Conservation (phyloP, 2,329 filamentous ascomycete species). For the Lasiodiplodia citricola region DNA sequence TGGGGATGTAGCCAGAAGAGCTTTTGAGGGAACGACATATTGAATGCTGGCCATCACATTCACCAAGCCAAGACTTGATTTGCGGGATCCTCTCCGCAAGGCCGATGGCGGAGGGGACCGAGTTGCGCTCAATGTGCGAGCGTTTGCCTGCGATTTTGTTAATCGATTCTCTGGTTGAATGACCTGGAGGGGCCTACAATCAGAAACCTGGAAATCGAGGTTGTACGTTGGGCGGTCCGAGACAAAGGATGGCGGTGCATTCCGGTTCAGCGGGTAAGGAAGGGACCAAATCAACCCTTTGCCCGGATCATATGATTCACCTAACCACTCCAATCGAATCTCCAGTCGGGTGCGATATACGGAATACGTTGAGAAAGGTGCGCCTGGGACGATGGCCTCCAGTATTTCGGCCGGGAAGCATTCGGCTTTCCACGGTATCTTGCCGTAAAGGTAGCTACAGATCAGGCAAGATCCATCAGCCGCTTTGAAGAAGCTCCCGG, state of each 20-base stretch:
- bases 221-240: neutral
- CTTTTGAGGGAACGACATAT: neutral
- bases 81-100: slow-evolving; percentile 2
- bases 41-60: neutral
- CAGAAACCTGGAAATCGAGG: neutral
- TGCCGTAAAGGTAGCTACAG: neutral
- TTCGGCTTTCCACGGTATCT: slow-evolving; percentile 1
- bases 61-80: neutral
- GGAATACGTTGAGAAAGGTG: neutral
- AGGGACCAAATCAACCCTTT: neutral
- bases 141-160: neutral
- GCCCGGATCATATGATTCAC: neutral
- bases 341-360: neutral
- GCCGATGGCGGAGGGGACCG: neutral
- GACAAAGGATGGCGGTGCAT: neutral
- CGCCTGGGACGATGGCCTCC: neutral
- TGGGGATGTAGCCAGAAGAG: neutral
- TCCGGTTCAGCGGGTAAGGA: neutral
- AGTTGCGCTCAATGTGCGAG: neutral
- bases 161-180: neutral
- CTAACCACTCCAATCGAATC: neutral
- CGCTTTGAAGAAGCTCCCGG: neutral
- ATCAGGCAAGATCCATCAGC: neutral
- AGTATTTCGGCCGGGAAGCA: neutral
- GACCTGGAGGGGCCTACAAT: neutral